Evolutionary conservation across 192 early-diverging fungal species (phyloP).

Genomic region (Coemansia sp.): DNA sequence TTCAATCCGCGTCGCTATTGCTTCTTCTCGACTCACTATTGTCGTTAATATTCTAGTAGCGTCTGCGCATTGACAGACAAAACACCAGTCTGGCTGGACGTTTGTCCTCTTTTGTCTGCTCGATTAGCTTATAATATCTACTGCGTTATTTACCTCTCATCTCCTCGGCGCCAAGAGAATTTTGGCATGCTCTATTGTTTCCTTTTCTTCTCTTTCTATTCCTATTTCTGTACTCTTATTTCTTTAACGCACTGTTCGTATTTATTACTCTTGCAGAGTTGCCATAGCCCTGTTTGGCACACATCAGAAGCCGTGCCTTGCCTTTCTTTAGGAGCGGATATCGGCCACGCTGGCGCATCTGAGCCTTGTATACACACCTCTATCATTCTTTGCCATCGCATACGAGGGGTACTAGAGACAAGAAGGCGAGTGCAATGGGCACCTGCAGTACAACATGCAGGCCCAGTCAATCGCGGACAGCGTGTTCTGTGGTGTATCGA

Average conservation of each 20-base stretch:
- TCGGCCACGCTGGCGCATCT: background rate
- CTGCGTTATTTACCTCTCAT: background rate
- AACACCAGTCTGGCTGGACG: background rate
- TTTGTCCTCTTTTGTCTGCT: slow-evolving; percentile 3
- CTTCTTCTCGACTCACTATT: background rate
- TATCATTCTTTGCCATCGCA: background rate
- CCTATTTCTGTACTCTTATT: background rate
- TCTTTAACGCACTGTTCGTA: background rate
- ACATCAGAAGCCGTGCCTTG: background rate
- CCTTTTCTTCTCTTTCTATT: background rate
- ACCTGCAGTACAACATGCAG: slow-evolving; percentile 35
- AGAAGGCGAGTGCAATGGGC: slow-evolving; percentile 3
- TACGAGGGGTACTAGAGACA: background rate
- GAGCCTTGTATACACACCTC: background rate
- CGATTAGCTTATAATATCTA: slow-evolving; percentile 1
- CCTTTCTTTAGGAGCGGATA: background rate
- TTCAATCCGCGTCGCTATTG: slow-evolving; percentile 1
- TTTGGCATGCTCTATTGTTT: background rate
- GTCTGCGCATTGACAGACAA: background rate
- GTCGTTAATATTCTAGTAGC: background rate
- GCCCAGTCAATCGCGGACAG: slow-evolving; percentile 46
- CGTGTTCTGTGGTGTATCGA: slow-evolving; percentile 52
- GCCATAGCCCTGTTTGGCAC: background rate
- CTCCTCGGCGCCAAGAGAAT: background rate
- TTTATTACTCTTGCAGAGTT: background rate